These are phyloP conservation scores for Patellifolia procumbens DNA, from an alignment of 179 eudicot species.

Conservation along the genomic window DNA sequence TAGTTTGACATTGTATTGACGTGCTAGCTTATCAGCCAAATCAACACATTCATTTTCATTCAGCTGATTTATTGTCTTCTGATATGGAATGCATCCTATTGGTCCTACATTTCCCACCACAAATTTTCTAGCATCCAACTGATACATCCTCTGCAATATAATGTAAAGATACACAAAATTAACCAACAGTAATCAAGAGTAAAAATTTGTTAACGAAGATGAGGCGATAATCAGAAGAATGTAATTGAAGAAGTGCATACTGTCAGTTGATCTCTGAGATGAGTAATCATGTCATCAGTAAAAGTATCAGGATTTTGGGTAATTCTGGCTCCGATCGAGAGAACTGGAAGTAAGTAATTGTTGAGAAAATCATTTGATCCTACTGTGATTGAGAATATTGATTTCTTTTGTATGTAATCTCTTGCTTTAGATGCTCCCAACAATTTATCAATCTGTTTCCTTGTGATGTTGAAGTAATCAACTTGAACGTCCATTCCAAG, in stretches of 20 bases:
- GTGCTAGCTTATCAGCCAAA: conserved; percentile 78
- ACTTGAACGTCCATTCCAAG: conserved; percentile 95
- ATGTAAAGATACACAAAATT: background rate
- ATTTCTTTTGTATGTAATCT: conserved; percentile 56
- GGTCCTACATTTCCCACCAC: conserved; percentile 92
- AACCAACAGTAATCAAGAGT: too few species aligned
- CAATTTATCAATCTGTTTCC: conserved; percentile 69
- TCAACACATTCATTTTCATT: conserved; percentile 63
- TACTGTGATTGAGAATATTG: conserved; percentile 81
- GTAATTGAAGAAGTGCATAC: conserved; percentile 27
- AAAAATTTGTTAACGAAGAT: background rate
- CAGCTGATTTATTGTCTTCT: conserved; percentile 77
- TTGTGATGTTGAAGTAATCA: conserved; percentile 82
- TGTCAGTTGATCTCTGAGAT: conserved; percentile 70
- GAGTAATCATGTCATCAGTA: conserved; percentile 69
- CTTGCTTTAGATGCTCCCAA: conserved; percentile 72
- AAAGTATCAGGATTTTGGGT: conserved; percentile 71
- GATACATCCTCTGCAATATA: conserved; percentile 67
- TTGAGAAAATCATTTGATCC: conserved; percentile 97
- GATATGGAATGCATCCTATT: conserved; percentile 95
- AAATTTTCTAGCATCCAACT: conserved; percentile 82
- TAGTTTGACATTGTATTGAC: conserved; percentile 68
- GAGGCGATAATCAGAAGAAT: background rate
- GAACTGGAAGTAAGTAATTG: conserved; percentile 81
- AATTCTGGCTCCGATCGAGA: conserved; percentile 82